Conservation (phyloP, 2,329 filamentous ascomycete genomes). For the Scorias spongiosa region DNA sequence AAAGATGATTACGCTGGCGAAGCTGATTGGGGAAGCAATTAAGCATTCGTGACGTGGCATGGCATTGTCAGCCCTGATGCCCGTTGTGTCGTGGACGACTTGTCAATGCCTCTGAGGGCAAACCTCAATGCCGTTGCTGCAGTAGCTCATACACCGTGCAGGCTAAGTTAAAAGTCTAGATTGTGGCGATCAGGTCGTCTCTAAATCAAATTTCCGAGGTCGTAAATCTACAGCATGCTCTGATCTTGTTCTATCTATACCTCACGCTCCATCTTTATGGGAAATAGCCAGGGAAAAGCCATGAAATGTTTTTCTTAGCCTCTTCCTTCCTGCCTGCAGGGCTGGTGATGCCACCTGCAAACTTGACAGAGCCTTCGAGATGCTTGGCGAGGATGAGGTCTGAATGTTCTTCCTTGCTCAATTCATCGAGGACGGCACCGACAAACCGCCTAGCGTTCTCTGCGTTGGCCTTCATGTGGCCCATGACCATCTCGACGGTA, state of each 20-base stretch:
- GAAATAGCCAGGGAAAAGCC: conserved; percentile 75
- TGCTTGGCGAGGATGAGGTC: conserved; percentile 70
- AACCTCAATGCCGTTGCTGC: too few species aligned
- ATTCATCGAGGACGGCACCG: conserved; percentile 71
- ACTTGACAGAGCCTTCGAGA: conserved; percentile 59
- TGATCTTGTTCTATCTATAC: too few species aligned
- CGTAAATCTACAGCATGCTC: too few species aligned
- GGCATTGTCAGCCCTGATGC: too few species aligned
- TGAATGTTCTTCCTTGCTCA: conserved; percentile 60
- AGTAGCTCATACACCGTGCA: too few species aligned
- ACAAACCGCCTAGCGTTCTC: conserved; percentile 77
- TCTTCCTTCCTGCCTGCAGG: conserved; percentile 56
- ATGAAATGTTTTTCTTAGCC: conserved; percentile 65
- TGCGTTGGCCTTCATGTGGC: conserved; percentile 85
- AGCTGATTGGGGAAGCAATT: conserved; percentile 15
- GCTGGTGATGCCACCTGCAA: conserved; percentile 72
- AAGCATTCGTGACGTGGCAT: conserved; percentile 17
- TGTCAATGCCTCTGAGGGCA: too few species aligned
- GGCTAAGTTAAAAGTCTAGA: too few species aligned
- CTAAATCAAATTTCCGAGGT: too few species aligned
- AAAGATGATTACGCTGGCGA: conserved; percentile 23
- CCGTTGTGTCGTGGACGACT: too few species aligned
- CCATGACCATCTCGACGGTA: conserved; percentile 93
- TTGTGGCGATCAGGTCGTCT: too few species aligned
- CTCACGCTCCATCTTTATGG: conserved; percentile 16